Evolutionary conservation across 1,139 yeast species (phyloP), one percentile per base, ranked within the genome.

Genomic region (Taphrina pruni): DNA sequence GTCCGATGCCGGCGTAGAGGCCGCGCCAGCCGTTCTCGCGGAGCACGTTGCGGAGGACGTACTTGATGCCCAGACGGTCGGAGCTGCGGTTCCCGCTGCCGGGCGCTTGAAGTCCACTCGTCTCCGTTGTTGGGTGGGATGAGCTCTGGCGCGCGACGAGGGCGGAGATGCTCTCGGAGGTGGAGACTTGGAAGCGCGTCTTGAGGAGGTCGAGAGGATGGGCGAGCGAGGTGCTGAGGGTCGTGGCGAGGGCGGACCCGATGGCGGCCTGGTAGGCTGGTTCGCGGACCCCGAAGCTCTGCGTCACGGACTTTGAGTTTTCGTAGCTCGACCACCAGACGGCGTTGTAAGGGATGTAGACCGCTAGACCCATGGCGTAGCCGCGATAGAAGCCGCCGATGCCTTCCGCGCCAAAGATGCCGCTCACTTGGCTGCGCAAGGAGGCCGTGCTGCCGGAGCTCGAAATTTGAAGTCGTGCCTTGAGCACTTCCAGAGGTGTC

Each of bases 401-500:
- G 12, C 83, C 83, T 67, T 80, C 82, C n/a, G 72, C 69, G 14
- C 62, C 66, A 68, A 76, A 76, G 12, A 81, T 79, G 32, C 72
- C 65, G 8, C 72, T 69, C 14, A 79, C 66, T 32, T 78, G 72
- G 26, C 79, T 74, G 20, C 74, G 57, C 17, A 69, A 70, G 21
- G 67, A 65, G 12, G 69, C 45, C 12, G 51, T 51, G 41, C 68
- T 74, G 36, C 45, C 6, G 12, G 55, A 51, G 11, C 17, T n/a
- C 2, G 61, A 55, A 39, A 81, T 78, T 73, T 81, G 83, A 77
- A 79, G 76, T 20, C 82, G 75, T 55, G 83, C 83, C 73, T 81
- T 81, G 65, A 81, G 73, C 9, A 81, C 83, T 73, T 81, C 83
- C 79, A 81, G 80, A 1, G 83, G 83, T 14, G 83, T 81, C 82